phyloP scores from a whole-genome alignment of 208 protist genomes.

The Leishmania arabica region DNA sequence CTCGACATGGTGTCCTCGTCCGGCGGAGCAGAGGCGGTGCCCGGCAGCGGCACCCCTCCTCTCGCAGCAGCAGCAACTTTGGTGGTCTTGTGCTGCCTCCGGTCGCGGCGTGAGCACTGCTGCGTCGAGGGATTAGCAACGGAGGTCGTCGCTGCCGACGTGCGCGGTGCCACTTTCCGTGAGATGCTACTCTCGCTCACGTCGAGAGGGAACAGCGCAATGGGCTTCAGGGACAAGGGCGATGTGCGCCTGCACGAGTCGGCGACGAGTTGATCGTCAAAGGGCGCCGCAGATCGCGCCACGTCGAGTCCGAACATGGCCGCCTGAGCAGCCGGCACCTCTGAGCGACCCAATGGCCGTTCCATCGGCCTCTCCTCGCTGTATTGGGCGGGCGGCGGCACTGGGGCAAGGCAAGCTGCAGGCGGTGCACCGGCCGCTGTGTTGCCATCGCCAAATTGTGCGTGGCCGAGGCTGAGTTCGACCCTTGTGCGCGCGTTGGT shows the following conservation, averaged over 20 bases:
- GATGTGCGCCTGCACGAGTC: not conserved
- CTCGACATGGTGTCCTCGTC: constrained; percentile 19
- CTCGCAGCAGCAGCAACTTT: not conserved
- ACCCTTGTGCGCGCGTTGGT: not conserved
- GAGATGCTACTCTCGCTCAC: not conserved
- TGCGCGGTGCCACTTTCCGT: not conserved
- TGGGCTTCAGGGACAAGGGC: constrained; percentile 1
- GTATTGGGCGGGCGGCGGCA: not conserved
- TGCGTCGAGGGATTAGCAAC: not conserved
- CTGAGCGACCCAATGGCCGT: not conserved
- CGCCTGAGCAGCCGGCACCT: not conserved
- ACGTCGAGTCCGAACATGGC: not conserved
- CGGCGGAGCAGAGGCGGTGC: constrained; percentile 11
- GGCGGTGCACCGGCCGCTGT: constrained; percentile 10
- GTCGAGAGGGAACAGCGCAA: constrained; percentile 8
- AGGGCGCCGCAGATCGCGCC: constrained; percentile 29
- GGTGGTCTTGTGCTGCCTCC: not conserved
- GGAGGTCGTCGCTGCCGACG: not conserved
- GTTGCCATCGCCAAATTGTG: constrained; percentile 19
- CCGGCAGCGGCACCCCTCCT: not conserved
- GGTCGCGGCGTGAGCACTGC: not conserved
- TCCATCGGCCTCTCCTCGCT: not conserved
- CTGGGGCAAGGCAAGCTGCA: not conserved
- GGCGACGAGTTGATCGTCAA: constrained; percentile 7
- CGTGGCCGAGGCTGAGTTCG: constrained; percentile 1